Evolutionary conservation across 441 rosid genomes (phyloP).

Genomic region (Gossypium gossypioides): DNA sequence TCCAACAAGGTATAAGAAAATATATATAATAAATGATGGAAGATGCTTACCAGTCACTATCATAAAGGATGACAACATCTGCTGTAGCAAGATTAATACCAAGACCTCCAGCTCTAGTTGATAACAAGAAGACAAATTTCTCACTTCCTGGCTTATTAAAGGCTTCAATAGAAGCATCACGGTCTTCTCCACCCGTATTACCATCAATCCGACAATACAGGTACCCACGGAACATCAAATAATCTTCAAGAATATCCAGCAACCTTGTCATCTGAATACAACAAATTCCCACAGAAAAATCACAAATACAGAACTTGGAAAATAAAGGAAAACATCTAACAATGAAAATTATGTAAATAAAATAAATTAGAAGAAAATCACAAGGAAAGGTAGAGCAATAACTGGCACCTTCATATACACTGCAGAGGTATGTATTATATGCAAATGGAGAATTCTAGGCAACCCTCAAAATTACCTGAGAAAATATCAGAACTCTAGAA

Average conservation of each 20-base stretch:
- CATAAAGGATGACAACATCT: constrained; percentile 97
- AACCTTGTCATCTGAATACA: constrained; percentile 84
- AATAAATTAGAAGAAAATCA: background rate
- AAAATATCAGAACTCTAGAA: constrained; percentile 93
- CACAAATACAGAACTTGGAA: background rate
- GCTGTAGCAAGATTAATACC: constrained; percentile 99
- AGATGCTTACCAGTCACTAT: constrained; percentile 82
- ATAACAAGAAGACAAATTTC: constrained; percentile 89
- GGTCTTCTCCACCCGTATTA: constrained; percentile 97
- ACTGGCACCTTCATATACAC: background rate
- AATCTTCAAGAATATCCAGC: constrained; percentile 97
- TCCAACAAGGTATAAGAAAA: background rate
- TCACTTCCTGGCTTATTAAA: constrained; percentile 97
- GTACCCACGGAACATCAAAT: constrained; percentile 84
- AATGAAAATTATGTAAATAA: background rate
- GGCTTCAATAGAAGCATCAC: constrained; percentile 96
- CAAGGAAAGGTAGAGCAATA: background rate
- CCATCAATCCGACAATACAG: constrained; percentile 98
- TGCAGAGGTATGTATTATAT: background rate
- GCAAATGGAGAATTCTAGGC: background rate
- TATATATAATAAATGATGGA: constrained; percentile 14
- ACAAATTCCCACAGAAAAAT: constrained; percentile 15
- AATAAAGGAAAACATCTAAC: background rate
- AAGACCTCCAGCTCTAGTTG: constrained; percentile 99
- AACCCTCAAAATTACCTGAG: constrained; percentile 48